Base-by-base conservation (phyloP, 2,329 filamentous ascomycete species). In the Calycina herbarum region DNA sequence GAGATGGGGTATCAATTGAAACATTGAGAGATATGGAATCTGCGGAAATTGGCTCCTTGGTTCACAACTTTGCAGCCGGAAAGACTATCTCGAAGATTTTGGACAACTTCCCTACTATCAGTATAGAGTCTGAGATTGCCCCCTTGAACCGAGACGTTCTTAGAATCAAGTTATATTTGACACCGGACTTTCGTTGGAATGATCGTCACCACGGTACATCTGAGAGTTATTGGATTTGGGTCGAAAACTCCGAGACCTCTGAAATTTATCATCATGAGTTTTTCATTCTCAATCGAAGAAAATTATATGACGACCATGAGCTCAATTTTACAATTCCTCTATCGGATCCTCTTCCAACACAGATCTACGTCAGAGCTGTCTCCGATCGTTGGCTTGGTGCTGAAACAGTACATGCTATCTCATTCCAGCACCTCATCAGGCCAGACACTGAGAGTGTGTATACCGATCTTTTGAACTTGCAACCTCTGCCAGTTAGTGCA, bases 251-350 rank as follows among this genome's bases (percentile, higher is more conserved):
- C 0, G 95, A 98, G 73, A 97, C 94, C 0, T 94, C 93, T 0
- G 94, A 98, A 77, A 98, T 99, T 51, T 98, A 97, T 73, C 95
- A 99, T 73, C 92, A 98, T 70, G 95, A 99, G 76, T 97, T 90
- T 78, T 98, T 99, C 79, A 95, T 99, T 64, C 83, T 99, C 5
- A 96, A 88, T 68, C 85, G 93, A 69, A 92, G 87, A 78, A 97
- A 97, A 82, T 83, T 99, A 2, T 87, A 96, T 71, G 94, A 98
- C 76, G 92, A 95, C n/a, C 95, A 99, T 72, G 95, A 99, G 78
- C 86, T 99, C 59, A 97, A 95, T 78, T 99, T 99, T 73, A 98
- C 95, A 0, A 99, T 99, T 59, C 95, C 96, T 0, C 81, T 99
- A 0, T 91, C 94, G 0, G 95, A 99, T 75, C 96, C 95, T 0